Evolutionary conservation across 139 green algal species (phyloP).

Genomic region (Nannochloris sp.): DNA sequence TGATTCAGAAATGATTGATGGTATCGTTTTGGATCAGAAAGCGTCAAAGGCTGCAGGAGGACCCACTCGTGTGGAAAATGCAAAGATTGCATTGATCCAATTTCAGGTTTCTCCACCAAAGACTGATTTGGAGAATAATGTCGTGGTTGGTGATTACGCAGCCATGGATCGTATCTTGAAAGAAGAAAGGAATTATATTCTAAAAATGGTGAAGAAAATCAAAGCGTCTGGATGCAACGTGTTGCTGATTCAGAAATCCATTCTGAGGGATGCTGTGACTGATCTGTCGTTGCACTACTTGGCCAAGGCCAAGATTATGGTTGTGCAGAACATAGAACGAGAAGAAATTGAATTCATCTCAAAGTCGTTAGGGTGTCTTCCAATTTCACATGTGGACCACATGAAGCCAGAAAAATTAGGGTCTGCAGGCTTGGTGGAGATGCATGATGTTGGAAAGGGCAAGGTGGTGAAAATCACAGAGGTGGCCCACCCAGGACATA

Average conservation of each 20-base stretch:
- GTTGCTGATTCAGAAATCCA: constrained; percentile 97
- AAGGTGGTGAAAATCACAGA: constrained; percentile 89
- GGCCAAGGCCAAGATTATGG: constrained; percentile 99
- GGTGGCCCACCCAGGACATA: constrained; percentile 79
- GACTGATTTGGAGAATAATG: constrained; percentile 97
- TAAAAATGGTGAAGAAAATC: constrained; percentile 97
- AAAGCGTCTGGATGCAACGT: constrained; percentile 91
- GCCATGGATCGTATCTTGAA: constrained; percentile 50
- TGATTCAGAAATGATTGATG: constrained; percentile 88
- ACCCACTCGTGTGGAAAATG: constrained; percentile 84
- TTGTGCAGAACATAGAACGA: constrained; percentile 93
- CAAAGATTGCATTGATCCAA: constrained; percentile 91
- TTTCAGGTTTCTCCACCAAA: constrained; percentile 96
- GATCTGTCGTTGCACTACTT: constrained; percentile 98
- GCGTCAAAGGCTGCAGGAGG: constrained; percentile 72
- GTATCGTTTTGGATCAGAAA: constrained; percentile 95
- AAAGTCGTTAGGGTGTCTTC: constrained; percentile 92
- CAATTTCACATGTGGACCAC: constrained; percentile 93
- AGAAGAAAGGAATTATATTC: constrained; percentile 99
- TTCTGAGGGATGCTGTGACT: constrained; percentile 91
- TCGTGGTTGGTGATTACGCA: constrained; percentile 60
- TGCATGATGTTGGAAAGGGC: constrained; percentile 60
- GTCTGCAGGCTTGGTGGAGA: constrained; percentile 73
- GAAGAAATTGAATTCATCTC: constrained; percentile 99
- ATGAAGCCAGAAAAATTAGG: constrained; percentile 93